Evolutionary conservation across 1,139 yeast genomes (phyloP).

Genomic region (Wickerhamiella infanticola): DNA sequence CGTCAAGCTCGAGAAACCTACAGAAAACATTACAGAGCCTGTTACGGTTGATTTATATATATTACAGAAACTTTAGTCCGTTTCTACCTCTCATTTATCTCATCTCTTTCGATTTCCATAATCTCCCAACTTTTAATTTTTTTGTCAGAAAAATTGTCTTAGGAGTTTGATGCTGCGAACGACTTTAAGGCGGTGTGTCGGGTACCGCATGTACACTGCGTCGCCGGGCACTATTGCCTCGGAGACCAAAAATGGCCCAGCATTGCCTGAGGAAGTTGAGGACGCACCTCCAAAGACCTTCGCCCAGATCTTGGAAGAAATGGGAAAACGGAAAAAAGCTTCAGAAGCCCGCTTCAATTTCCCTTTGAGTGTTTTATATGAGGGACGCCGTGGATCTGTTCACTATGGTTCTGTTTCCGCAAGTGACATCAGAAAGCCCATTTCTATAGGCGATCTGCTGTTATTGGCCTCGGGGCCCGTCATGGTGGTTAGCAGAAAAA

Average conservation of each 20-base stretch:
- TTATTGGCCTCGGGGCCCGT: conserved; percentile 7
- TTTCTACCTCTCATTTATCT: no score
- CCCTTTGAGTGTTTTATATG: neutral
- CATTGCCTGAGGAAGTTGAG: neutral
- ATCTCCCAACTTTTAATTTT: no score
- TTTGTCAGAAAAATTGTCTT: no score
- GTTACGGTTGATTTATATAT: no score
- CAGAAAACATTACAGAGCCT: neutral
- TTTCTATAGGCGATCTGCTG: conserved; percentile 9
- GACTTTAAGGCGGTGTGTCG: no score
- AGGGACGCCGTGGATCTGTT: no score
- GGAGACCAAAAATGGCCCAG: no score
- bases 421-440: conserved; percentile 3
- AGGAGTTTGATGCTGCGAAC: no score
- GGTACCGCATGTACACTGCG: no score
- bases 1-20: neutral
- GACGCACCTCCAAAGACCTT: neutral
- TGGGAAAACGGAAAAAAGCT: neutral
- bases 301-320: neutral
- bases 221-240: no score
- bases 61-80: no score
- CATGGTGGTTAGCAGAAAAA: conserved; percentile 7
- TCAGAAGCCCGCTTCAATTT: neutral
- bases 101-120: no score
- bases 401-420: neutral